Conservation (phyloP, 1,284 basidiomycete species). For the Laetiporus sulphureus region DNA sequence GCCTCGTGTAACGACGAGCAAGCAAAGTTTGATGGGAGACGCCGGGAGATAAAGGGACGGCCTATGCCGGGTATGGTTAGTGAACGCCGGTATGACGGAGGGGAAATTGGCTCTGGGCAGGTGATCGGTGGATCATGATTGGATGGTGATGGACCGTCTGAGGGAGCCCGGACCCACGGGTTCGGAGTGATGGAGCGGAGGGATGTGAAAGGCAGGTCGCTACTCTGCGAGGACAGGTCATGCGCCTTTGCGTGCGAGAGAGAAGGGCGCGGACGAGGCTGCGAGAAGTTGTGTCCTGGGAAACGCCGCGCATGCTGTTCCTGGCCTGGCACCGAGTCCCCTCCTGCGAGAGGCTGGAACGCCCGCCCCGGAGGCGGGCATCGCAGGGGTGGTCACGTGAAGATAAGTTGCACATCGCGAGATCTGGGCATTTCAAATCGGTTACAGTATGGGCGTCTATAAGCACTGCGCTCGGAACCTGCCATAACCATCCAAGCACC, state of each 20-base stretch:
- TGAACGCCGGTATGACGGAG: not conserved
- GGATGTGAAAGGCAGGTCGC: no score
- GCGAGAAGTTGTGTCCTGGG: not conserved
- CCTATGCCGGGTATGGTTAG: conserved; percentile 1
- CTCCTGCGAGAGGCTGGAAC: no score
- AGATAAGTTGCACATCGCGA: conserved; percentile 8
- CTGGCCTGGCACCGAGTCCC: no score
- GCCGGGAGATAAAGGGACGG: conserved; percentile 1
- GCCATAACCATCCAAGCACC: no score
- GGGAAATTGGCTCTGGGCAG: conserved; percentile 2
- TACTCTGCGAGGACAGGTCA: no score
- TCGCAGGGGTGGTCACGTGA: conserved; percentile 7
- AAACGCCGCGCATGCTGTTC: not conserved
- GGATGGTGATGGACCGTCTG: no score
- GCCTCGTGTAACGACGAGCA: conserved; percentile 9
- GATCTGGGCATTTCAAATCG: conserved; percentile 5
- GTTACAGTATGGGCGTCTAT: conserved; percentile 1
- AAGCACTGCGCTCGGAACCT: no score
- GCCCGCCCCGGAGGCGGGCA: not conserved
- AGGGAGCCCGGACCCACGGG: no score
- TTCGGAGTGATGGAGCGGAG: no score
- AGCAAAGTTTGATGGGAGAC: conserved; percentile 5
- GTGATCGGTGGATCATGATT: conserved; percentile 4
- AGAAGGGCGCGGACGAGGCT: conserved; percentile 4
- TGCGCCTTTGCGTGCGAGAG: conserved; percentile 5